phyloP scores from a whole-genome alignment of 495 filamentous ascomycete species.

The Tuber calosporum region DNA sequence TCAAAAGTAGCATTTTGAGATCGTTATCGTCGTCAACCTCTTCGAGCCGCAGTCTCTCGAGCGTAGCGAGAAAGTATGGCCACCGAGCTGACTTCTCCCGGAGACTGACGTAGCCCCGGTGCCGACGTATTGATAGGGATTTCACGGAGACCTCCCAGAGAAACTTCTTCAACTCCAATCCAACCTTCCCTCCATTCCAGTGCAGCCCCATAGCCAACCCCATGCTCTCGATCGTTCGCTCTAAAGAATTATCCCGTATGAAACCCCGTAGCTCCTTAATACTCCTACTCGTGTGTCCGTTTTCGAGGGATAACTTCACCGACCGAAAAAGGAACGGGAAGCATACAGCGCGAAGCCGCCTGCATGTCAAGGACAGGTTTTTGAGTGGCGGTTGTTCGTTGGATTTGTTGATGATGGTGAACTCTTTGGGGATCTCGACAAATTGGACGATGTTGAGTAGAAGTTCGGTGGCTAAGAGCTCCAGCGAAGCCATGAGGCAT shows the following conservation, averaged over 20 bases:
- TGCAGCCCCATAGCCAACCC: constrained; percentile 18
- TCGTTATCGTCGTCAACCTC: constrained; percentile 21
- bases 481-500: constrained; percentile 15
- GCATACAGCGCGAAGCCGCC: constrained; percentile 29
- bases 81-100: constrained; percentile 31
- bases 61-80: constrained; percentile 26
- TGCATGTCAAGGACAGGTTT: constrained; percentile 30
- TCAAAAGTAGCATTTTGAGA: constrained; percentile 34
- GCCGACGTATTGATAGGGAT: constrained; percentile 24
- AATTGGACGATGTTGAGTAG: constrained; percentile 29
- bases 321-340: constrained; percentile 27
- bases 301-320: constrained; percentile 21
- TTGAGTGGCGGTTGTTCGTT: constrained; percentile 24
- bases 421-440: constrained; percentile 11
- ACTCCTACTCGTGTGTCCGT: background rate
- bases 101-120: constrained; percentile 1
- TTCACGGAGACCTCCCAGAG: constrained; percentile 25
- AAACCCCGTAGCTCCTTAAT: constrained; percentile 22
- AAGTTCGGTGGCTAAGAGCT: constrained; percentile 33
- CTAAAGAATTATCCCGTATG: constrained; percentile 17
- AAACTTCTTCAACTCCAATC: constrained; percentile 26
- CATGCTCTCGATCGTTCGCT: constrained; percentile 9
- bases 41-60: constrained; percentile 19
- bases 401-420: constrained; percentile 6
- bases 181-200: constrained; percentile 27